A percentile compares a stretch with the other conserved stretches of the same genome.
Conservation (phyloP, 345 rosid species). For the Melastoma malabathricum region DNA sequence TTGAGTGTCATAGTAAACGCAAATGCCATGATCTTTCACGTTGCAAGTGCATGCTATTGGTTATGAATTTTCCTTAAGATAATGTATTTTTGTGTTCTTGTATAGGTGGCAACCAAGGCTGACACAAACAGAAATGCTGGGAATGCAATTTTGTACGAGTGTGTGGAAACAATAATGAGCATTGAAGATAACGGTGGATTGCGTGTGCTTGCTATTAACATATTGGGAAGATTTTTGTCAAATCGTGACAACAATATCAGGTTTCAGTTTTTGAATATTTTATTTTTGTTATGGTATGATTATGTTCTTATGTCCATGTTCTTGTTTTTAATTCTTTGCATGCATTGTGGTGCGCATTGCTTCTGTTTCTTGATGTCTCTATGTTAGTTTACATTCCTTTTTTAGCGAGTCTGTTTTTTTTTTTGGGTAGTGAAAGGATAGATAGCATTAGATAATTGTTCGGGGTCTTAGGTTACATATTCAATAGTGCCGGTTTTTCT, state of each 20-base stretch:
- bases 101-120: slow-evolving; percentile 94
- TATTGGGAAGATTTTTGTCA: slow-evolving; percentile 93
- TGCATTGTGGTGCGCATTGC: too few species aligned
- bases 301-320: too few species aligned
- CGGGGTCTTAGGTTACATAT: too few species aligned
- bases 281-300: not conserved
- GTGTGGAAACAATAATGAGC: slow-evolving; percentile 97
- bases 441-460: too few species aligned
- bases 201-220: slow-evolving; percentile 97
- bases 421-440: too few species aligned
- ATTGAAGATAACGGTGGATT: slow-evolving; percentile 90
- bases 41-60: not conserved
- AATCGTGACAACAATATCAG: slow-evolving; percentile 99
- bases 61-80: slow-evolving; percentile 4
- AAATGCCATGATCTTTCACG: too few species aligned
- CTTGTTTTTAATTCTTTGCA: too few species aligned
- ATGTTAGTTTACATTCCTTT: too few species aligned
- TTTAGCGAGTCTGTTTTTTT: too few species aligned
- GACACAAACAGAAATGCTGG: slow-evolving; percentile 99
- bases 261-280: slow-evolving; percentile 17
- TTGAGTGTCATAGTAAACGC: too few species aligned
- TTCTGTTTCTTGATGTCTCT: too few species aligned
- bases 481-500: too few species aligned
- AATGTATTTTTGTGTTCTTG: slow-evolving; percentile 8
- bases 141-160: slow-evolving; percentile 92